phyloP scores from a whole-genome alignment of 306 rosid species.

The Argentina anserina region DNA sequence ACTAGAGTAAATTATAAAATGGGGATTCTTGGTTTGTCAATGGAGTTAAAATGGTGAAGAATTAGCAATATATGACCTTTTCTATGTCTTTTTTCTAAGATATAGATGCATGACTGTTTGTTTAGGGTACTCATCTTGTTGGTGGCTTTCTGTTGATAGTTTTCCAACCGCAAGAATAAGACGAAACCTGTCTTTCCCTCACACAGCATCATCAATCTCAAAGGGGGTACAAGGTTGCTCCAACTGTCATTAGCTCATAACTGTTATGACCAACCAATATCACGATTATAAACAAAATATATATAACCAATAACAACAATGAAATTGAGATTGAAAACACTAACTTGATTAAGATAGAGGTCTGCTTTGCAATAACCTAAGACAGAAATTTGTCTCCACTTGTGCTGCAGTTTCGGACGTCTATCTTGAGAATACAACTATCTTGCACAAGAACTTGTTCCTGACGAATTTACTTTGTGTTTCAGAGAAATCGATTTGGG shows the following conservation, averaged over 20 bases:
- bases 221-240: background rate
- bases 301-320: no score
- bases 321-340: no score
- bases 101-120: background rate
- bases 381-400: no score
- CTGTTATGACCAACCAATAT: no score
- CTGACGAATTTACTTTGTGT: no score
- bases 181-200: background rate
- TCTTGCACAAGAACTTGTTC: no score
- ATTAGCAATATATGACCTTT: background rate
- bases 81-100: background rate
- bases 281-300: no score
- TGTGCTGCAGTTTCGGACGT: no score
- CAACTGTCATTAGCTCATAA: slow-evolving; percentile 17
- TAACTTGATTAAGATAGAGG: no score
- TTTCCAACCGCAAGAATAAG: background rate
- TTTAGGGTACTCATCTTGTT: background rate
- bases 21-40: background rate
- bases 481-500: no score
- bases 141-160: background rate
- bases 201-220: background rate
- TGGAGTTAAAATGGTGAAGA: background rate
- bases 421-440: no score
- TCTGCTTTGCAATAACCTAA: no score
- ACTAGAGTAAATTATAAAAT: background rate